A percentile compares a stretch with the other conserved stretches of the same genome.
Evolutionary conservation across 73 alveolate genomes (phyloP).

Genomic region (Symbiodinium natans): DNA sequence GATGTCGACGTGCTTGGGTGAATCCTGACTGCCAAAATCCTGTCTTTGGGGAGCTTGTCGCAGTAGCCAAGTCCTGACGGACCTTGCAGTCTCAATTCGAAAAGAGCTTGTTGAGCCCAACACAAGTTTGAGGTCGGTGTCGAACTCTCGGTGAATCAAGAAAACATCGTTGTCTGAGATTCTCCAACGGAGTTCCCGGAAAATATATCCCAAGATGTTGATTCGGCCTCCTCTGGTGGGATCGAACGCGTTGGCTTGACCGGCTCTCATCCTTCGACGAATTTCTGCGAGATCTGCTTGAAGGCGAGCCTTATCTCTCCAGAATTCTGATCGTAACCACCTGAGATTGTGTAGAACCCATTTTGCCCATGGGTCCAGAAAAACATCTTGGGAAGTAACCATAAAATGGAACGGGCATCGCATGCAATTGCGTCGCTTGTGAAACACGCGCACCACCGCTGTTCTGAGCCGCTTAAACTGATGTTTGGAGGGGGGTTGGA

Average conservation of each 20-base stretch:
- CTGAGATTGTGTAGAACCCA: background rate
- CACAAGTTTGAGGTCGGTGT: background rate
- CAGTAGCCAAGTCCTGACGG: background rate
- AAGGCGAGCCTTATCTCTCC: too few species aligned
- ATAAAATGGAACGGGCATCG: background rate
- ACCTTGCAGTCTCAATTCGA: background rate
- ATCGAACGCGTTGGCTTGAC: too few species aligned
- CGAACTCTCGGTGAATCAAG: background rate
- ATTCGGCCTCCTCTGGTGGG: background rate
- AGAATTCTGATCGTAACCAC: background rate
- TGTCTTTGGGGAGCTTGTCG: background rate
- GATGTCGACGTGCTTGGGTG: background rate
- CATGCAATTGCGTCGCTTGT: background rate
- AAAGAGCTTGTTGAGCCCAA: background rate
- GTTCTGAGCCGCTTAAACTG: background rate
- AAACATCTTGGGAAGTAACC: background rate
- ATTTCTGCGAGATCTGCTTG: background rate
- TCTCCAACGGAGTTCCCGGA: background rate
- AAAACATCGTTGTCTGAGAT: background rate
- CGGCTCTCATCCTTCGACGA: background rate
- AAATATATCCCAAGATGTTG: background rate
- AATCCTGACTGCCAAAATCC: background rate
- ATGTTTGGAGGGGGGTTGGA: background rate
- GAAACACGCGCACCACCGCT: background rate
- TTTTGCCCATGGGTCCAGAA: constrained; percentile 1